These are phyloP conservation scores for Rhynchosporium secalis DNA, from an alignment of 2,329 filamentous ascomycete species.

Conservation along the genomic window DNA sequence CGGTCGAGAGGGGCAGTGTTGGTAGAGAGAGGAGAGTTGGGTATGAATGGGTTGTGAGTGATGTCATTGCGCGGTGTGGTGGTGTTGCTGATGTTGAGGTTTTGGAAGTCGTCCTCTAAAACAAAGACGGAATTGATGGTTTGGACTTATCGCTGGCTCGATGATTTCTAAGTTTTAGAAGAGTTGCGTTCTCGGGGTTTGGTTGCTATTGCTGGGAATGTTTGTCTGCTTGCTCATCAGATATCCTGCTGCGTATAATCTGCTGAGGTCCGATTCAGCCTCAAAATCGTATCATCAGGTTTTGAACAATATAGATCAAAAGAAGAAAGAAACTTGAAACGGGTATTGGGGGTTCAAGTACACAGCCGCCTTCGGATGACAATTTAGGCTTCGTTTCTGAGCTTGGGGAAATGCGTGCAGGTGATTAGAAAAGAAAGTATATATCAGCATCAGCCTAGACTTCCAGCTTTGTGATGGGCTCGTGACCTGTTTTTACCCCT, in stretches of 20 bases:
- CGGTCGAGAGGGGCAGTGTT: constrained; percentile 16
- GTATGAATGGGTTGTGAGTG: background rate
- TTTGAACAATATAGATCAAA: background rate
- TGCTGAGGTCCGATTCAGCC: background rate
- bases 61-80: constrained; percentile 4
- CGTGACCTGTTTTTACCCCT: background rate
- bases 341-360: background rate
- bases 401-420: background rate
- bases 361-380: background rate
- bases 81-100: background rate
- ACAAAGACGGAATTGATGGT: too few relatives aligned
- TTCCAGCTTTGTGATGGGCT: background rate
- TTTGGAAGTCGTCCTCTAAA: background rate
- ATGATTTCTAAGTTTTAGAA: background rate
- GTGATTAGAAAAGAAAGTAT: constrained; percentile 8
- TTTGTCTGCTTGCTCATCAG: background rate
- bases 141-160: too few relatives aligned
- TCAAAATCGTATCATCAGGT: background rate
- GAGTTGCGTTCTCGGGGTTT: background rate
- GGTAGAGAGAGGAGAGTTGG: background rate
- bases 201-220: background rate
- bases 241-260: background rate
- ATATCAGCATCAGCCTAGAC: constrained; percentile 2
- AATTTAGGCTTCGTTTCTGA: background rate
- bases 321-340: too few relatives aligned